These are phyloP conservation scores for Scutellaria barbata DNA, from an alignment of 257 asterid species.

Conservation along the genomic window DNA sequence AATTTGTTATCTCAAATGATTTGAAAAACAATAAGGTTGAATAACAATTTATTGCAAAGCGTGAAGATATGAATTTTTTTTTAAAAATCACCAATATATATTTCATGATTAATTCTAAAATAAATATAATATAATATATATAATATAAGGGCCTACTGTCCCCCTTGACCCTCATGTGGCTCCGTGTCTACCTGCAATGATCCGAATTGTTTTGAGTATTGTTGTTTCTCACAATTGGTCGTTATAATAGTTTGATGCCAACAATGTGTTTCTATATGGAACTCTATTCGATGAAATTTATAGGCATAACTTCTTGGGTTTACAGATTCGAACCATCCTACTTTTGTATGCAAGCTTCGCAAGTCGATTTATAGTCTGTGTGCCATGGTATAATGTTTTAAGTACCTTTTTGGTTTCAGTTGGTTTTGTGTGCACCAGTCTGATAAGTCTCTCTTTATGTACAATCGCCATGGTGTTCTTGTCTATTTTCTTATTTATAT, in stretches of 20 bases:
- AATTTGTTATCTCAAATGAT: too few species aligned
- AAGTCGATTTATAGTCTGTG: neutral
- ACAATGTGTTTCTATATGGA: neutral
- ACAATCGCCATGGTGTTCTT: neutral
- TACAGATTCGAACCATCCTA: neutral
- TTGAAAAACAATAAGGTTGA: too few species aligned
- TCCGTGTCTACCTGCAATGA: neutral
- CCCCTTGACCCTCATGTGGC: too few species aligned
- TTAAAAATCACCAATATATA: too few species aligned
- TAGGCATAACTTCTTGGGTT: neutral
- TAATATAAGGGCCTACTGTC: too few species aligned
- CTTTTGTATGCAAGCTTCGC: neutral
- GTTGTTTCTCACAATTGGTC: neutral
- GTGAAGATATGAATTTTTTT: too few species aligned
- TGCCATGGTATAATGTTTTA: neutral
- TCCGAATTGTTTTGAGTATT: neutral
- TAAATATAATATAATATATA: too few species aligned
- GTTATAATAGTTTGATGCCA: neutral
- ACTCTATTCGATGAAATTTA: neutral
- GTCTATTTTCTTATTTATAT: neutral
- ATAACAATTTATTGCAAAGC: too few species aligned
- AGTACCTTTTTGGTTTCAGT: neutral
- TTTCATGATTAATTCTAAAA: too few species aligned
- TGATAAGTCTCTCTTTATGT: neutral
- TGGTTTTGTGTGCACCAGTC: neutral